phyloP scores from a whole-genome alignment of 2,329 filamentous ascomycete genomes.

The Bipolaris victoriae region DNA sequence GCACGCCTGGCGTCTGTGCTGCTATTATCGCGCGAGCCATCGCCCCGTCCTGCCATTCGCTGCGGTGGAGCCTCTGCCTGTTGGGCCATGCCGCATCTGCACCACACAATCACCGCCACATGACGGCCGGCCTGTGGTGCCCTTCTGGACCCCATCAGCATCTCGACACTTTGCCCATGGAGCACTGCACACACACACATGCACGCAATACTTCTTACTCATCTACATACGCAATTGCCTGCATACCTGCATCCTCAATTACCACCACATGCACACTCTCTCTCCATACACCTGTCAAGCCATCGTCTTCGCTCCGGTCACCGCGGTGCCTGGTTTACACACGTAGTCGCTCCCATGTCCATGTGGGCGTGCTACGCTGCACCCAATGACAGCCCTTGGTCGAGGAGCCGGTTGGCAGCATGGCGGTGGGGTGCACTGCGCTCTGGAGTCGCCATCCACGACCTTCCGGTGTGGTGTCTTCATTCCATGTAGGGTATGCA shows the following conservation, averaged over 20 bases:
- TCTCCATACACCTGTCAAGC: background rate
- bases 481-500: constrained; percentile 6
- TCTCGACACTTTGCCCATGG: constrained; percentile 24
- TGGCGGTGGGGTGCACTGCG: constrained; percentile 9
- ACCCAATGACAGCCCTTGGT: constrained; percentile 18
- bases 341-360: background rate
- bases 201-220: background rate
- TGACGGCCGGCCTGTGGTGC: constrained; percentile 34
- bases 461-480: constrained; percentile 7
- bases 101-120: constrained; percentile 22
- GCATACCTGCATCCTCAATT: background rate
- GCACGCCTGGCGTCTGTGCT: constrained; percentile 33
- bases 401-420: constrained; percentile 12
- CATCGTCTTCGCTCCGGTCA: constrained; percentile 9
- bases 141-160: constrained; percentile 26
- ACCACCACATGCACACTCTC: background rate
- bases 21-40: constrained; percentile 28
- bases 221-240: background rate
- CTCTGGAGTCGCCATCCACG: constrained; percentile 5
- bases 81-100: constrained; percentile 15
- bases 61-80: constrained; percentile 27
- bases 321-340: constrained; percentile 8
- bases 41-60: constrained; percentile 27
- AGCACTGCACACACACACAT: background rate
- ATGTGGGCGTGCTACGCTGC: constrained; percentile 1